Evolutionary conservation across 805 yeast species (phyloP).

Genomic region (Candida adriatica): DNA sequence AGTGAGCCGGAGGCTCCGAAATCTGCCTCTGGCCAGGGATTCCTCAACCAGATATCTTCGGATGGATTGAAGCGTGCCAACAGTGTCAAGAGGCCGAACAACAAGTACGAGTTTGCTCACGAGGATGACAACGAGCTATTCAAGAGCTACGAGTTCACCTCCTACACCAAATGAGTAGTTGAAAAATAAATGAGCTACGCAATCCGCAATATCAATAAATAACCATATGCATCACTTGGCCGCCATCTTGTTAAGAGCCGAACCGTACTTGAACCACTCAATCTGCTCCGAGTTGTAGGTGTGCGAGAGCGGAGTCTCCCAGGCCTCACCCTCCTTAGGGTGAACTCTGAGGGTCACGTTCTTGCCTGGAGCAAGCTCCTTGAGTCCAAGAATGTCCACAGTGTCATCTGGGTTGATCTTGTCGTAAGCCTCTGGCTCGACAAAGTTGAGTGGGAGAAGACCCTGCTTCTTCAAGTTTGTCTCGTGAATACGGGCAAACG

Average conservation of each 20-base stretch:
- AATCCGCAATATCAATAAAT: neutral
- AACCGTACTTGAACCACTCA: slow-evolving; percentile 98
- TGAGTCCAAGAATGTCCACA: slow-evolving; percentile 80
- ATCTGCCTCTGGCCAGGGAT: slow-evolving; percentile 18
- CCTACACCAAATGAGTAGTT: slow-evolving; percentile 23
- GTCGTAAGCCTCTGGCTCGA: slow-evolving; percentile 85
- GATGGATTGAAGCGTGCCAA: slow-evolving; percentile 9
- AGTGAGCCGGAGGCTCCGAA: slow-evolving; percentile 9
- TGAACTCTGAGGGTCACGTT: slow-evolving; percentile 69
- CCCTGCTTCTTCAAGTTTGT: slow-evolving; percentile 98
- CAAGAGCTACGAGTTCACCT: slow-evolving; percentile 23
- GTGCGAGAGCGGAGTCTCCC: slow-evolving; percentile 91
- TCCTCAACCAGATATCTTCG: slow-evolving; percentile 17
- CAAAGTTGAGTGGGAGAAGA: slow-evolving; percentile 93
- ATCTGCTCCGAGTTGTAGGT: slow-evolving; percentile 95
- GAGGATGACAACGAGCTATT: slow-evolving; percentile 19
- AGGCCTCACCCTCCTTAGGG: slow-evolving; percentile 67
- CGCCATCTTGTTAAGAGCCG: slow-evolving; percentile 97
- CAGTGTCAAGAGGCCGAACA: slow-evolving; percentile 13
- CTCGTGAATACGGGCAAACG: slow-evolving; percentile 98
- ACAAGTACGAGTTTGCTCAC: slow-evolving; percentile 19
- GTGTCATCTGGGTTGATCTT: slow-evolving; percentile 87
- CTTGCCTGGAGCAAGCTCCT: slow-evolving; percentile 89
- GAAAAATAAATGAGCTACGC: neutral
- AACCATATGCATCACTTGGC: neutral